A percentile compares a stretch with the other conserved stretches of the same genome.
Conservation (phyloP, 495 filamentous ascomycete genomes). For the Lasiosphaeris hirsuta region DNA sequence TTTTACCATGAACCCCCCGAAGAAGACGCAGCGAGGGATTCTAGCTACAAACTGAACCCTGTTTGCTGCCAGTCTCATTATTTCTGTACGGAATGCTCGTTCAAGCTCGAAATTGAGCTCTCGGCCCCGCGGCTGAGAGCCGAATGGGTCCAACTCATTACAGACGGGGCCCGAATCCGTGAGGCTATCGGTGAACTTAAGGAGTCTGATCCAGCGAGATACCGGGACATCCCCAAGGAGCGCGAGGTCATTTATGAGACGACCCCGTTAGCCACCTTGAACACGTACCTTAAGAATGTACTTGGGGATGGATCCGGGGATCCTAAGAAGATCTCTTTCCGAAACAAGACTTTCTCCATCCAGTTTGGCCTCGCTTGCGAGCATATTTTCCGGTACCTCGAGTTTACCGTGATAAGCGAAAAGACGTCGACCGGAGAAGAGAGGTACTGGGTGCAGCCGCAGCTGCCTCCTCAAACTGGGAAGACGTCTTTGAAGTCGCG, state of each 20-base stretch:
- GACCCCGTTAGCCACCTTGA: conserved; percentile 54
- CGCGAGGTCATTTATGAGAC: conserved; percentile 40
- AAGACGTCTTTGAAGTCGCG: conserved; percentile 24
- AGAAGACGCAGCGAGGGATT: background rate
- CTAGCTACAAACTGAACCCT: conserved; percentile 27
- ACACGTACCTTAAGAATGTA: conserved; percentile 60
- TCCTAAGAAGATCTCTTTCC: conserved; percentile 56
- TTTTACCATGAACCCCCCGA: no score
- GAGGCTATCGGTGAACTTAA: conserved; percentile 52
- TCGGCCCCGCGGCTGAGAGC: conserved; percentile 50
- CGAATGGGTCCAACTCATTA: conserved; percentile 52
- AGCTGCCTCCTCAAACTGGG: conserved; percentile 12
- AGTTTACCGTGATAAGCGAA: conserved; percentile 46
- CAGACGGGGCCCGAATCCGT: conserved; percentile 51
- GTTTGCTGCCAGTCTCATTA: conserved; percentile 37
- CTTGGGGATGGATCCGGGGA: conserved; percentile 37
- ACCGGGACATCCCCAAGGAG: conserved; percentile 44
- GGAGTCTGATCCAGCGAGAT: conserved; percentile 54
- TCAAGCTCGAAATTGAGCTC: conserved; percentile 41
- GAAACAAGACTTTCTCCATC: conserved; percentile 69
- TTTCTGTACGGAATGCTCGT: conserved; percentile 52
- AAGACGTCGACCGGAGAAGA: conserved; percentile 19
- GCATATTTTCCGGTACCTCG: conserved; percentile 59
- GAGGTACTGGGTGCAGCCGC: conserved; percentile 26
- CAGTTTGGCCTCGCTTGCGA: conserved; percentile 65